Percentiles rank a stretch among this genome's conserved stretches.
These are phyloP conservation scores for Teratosphaeria viscida DNA, from an alignment of 2,329 filamentous ascomycete species.

Conservation along the genomic window DNA sequence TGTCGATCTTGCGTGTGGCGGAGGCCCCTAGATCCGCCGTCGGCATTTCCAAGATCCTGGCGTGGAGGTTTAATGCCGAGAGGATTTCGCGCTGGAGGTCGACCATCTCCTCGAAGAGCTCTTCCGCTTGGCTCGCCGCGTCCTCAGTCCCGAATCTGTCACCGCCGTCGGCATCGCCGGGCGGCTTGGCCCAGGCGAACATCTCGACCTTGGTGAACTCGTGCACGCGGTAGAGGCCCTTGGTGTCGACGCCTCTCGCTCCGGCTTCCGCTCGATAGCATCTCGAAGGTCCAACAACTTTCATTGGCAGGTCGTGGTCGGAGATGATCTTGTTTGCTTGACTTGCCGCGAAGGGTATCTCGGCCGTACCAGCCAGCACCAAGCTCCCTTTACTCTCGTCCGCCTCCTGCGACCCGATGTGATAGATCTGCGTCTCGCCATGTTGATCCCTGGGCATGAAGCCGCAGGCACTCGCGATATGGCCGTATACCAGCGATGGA, in stretches of 20 bases:
- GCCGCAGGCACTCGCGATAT: constrained; percentile 82
- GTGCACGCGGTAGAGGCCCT: constrained; percentile 91
- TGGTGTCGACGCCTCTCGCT: constrained; percentile 77
- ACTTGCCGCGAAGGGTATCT: constrained; percentile 90
- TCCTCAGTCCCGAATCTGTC: constrained; percentile 15
- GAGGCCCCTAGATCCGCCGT: constrained; percentile 78
- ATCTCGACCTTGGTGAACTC: constrained; percentile 98
- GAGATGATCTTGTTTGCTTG: constrained; percentile 63
- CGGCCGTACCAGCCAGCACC: constrained; percentile 76
- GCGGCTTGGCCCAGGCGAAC: constrained; percentile 76
- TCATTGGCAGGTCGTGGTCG: constrained; percentile 58
- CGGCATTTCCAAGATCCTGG: constrained; percentile 89
- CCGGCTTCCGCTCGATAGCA: constrained; percentile 95
- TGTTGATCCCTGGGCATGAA: constrained; percentile 88
- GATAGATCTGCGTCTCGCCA: constrained; percentile 87
- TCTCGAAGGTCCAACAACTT: constrained; percentile 74
- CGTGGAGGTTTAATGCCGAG: constrained; percentile 64
- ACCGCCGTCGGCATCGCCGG: constrained; percentile 25
- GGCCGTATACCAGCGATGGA: constrained; percentile 81
- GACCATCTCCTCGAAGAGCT: constrained; percentile 75
- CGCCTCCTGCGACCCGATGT: constrained; percentile 52
- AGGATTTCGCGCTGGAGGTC: constrained; percentile 80
- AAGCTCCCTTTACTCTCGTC: constrained; percentile 60
- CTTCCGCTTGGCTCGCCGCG: constrained; percentile 29
- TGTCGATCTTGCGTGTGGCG: constrained; percentile 77